Conservation (phyloP, 352 stramenopile species). For the Globisporangium megalacanthum region DNA sequence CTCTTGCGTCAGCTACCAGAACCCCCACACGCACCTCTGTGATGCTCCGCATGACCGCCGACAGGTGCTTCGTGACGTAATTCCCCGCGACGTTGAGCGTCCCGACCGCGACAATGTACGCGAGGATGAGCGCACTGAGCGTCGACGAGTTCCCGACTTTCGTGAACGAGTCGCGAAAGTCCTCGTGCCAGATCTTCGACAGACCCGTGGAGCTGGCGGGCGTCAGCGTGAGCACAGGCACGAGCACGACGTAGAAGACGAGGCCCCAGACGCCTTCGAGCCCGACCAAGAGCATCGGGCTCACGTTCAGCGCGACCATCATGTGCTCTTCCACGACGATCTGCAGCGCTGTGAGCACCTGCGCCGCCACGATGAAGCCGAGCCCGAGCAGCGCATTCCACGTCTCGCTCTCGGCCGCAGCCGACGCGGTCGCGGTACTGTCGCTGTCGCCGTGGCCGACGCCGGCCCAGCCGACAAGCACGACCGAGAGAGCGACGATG, state of each 20-base stretch:
- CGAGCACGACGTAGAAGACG: conserved; percentile 67
- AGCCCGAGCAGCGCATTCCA: conserved; percentile 66
- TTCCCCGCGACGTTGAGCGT: conserved; percentile 79
- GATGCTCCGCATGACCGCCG: conserved; percentile 78
- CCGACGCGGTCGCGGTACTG: conserved; percentile 5
- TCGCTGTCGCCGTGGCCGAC: conserved; percentile 23
- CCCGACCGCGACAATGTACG: conserved; percentile 67
- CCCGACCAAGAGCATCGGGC: conserved; percentile 82
- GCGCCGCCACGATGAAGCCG: conserved; percentile 67
- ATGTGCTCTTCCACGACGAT: conserved; percentile 90
- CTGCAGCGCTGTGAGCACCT: conserved; percentile 82
- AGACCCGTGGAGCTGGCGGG: conserved; percentile 39
- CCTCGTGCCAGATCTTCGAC: conserved; percentile 74
- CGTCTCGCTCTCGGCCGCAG: conserved; percentile 11
- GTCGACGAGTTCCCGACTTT: conserved; percentile 66
- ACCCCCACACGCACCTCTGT: conserved; percentile 34
- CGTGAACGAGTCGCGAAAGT: conserved; percentile 74
- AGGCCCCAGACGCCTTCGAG: conserved; percentile 86
- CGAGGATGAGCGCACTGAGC: conserved; percentile 49
- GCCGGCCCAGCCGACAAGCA: conserved; percentile 64
- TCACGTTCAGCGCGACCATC: conserved; percentile 76
- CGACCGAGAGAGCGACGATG: conserved; percentile 64
- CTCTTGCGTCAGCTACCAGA: too few relatives aligned
- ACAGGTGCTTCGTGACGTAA: conserved; percentile 85
- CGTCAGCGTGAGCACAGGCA: conserved; percentile 64